phyloP scores from a whole-genome alignment of 1,284 basidiomycete species.

The Boletellus deceptivus region DNA sequence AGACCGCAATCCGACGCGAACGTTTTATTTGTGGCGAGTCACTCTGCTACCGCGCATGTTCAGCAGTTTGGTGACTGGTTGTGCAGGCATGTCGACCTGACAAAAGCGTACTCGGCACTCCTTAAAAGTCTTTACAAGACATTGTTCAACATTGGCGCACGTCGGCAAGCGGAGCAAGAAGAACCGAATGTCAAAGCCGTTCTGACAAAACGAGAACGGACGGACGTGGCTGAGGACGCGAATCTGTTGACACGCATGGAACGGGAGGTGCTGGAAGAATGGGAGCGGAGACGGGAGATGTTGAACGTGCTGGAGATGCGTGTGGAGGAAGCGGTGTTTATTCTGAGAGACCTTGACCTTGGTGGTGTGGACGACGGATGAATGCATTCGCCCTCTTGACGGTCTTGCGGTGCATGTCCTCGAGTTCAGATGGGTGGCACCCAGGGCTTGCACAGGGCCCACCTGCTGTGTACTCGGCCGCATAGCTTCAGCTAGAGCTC shows the following conservation, averaged over 20 bases:
- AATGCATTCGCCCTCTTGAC: neutral
- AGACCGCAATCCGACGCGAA: slow-evolving; percentile 81
- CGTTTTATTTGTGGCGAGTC: slow-evolving; percentile 85
- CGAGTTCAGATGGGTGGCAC: too few species aligned
- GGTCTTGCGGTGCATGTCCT: too few species aligned
- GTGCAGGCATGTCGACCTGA: slow-evolving; percentile 77
- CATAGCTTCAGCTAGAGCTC: too few species aligned
- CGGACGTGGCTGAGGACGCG: slow-evolving; percentile 75
- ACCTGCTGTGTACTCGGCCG: too few species aligned
- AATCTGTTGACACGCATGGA: slow-evolving; percentile 69
- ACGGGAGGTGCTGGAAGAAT: slow-evolving; percentile 62
- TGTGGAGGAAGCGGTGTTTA: slow-evolving; percentile 82
- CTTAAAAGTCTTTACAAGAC: slow-evolving; percentile 83
- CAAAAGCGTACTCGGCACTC: slow-evolving; percentile 76
- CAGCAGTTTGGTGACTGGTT: neutral
- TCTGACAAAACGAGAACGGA: slow-evolving; percentile 76
- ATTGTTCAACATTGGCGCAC: slow-evolving; percentile 75
- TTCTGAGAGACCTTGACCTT: slow-evolving; percentile 68
- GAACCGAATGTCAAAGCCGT: slow-evolving; percentile 64
- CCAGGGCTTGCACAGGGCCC: too few species aligned
- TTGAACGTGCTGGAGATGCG: slow-evolving; percentile 75
- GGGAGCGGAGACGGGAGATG: slow-evolving; percentile 69
- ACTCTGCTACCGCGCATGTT: neutral
- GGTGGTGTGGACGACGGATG: slow-evolving; percentile 26
- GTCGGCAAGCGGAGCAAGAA: slow-evolving; percentile 70